Percentiles rank a stretch among this genome's conserved stretches.
These are phyloP conservation scores for Kandelia obovata DNA, from an alignment of 345 rosid genomes.

Conservation along the genomic window DNA sequence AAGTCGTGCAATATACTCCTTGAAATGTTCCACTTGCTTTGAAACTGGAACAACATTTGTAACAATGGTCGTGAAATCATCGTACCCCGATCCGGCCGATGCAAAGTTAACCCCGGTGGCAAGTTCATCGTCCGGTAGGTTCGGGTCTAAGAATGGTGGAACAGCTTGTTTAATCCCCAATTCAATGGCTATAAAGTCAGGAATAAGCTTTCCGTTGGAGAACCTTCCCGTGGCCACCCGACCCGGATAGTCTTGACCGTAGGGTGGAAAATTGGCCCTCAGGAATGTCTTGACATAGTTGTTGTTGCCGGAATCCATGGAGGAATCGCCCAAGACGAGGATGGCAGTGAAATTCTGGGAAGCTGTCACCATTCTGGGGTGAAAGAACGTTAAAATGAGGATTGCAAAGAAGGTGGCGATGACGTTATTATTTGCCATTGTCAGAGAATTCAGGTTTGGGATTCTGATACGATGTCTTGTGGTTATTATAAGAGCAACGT, in stretches of 20 bases:
- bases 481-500: too few relatives aligned
- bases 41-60: constrained; percentile 31
- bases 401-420: neutral
- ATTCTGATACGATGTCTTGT: too few relatives aligned
- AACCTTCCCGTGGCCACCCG: constrained; percentile 45
- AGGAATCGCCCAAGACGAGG: constrained; percentile 40
- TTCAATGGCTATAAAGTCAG: constrained; percentile 41
- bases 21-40: constrained; percentile 40
- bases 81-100: constrained; percentile 42
- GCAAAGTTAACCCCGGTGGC: constrained; percentile 44
- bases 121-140: constrained; percentile 21
- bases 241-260: constrained; percentile 40
- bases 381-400: neutral
- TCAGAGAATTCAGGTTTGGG: too few relatives aligned
- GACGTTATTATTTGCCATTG: neutral
- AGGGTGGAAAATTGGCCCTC: constrained; percentile 36
- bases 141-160: constrained; percentile 45
- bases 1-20: constrained; percentile 35
- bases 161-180: constrained; percentile 37
- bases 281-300: constrained; percentile 20
- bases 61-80: constrained; percentile 23
- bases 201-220: constrained; percentile 41
- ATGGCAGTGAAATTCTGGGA: constrained; percentile 23
- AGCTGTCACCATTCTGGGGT: neutral
- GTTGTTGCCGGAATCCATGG: constrained; percentile 43